Conservation (phyloP, 2,329 filamentous ascomycete genomes). For the Aspergillus alliaceus region DNA sequence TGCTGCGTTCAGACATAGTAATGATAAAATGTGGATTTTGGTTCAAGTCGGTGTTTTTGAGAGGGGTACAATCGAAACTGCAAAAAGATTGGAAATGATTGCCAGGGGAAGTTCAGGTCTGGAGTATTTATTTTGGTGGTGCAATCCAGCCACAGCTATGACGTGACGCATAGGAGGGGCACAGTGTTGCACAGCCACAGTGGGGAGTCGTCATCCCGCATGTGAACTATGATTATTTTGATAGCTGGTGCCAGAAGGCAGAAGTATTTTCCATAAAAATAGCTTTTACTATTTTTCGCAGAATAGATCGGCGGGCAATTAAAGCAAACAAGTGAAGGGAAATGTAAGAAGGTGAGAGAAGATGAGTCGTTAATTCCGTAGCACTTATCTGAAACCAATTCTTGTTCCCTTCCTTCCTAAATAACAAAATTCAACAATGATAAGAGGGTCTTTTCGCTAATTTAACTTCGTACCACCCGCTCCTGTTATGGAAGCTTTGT, state of each 20-base stretch:
- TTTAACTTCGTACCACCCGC: background rate
- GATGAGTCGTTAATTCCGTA: background rate
- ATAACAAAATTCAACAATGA: background rate
- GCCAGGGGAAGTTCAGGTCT: background rate
- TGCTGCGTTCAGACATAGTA: conserved; percentile 59
- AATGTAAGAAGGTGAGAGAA: background rate
- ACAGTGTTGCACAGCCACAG: conserved; percentile 27
- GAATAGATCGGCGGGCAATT: background rate
- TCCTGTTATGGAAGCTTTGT: background rate
- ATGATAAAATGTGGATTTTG: background rate
- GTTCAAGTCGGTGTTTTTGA: background rate
- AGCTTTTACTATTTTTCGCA: background rate
- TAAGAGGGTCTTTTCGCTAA: background rate
- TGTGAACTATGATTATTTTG: conserved; percentile 7
- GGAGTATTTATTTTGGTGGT: conserved; percentile 14
- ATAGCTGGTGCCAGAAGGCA: conserved; percentile 4
- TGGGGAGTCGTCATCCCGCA: conserved; percentile 11
- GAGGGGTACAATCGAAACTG: background rate
- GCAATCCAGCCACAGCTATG: conserved; percentile 18
- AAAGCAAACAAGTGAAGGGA: background rate
- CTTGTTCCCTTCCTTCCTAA: background rate
- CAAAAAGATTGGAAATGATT: background rate
- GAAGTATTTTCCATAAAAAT: conserved; percentile 10
- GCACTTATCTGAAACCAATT: background rate
- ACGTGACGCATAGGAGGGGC: conserved; percentile 36